Base-by-base conservation (phyloP, 2,329 filamentous ascomycete species). In the Aspergillus quadricinctus region DNA sequence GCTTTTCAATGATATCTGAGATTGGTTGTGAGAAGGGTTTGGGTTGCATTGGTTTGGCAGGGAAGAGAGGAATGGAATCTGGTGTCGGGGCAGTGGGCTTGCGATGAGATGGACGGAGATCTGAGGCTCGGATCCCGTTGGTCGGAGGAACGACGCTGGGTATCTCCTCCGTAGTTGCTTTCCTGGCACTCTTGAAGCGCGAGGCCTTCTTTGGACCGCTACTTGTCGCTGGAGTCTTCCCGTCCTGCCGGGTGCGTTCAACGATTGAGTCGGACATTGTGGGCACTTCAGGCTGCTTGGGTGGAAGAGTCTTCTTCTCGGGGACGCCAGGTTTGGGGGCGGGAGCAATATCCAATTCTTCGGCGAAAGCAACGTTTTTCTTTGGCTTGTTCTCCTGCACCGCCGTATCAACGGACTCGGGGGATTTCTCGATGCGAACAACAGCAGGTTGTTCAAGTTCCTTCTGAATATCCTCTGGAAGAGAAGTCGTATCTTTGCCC, bases 291-390 rank as follows among this genome's bases (percentile, higher is more conserved):
- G 71, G 56, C 59, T 66, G 57, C 52, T 57, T 55, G 51, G 61
- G 55, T 61, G 61, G 61, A 66, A 66, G 49, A 63, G 63, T 61
- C 49, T 72, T 65, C 37, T 69, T 62, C 49, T 73, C 55, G 17
- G 55, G 25, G 41, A 60, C 48, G 52, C 57, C 23, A 59, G 67
- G 49, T 72, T 75, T 60, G 35, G 75, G 62, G 23, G 74, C 70
- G 49, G 75, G 78, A 29, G 88, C 87, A 60, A 95, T 85, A 64
- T 94, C 89, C 35, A 96, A 77, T 5, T 81, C 80, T 35, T 86
- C 77, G 2, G 91, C 87, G 72, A 96, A 96, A n/a, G 88, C 84
- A 27, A 96, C 92, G 17, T 83, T 87, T 75, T 94, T 96, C 67
- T 71, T 72, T 8, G 66, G 54, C 41, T 71, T 71, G 52, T 70